Evolutionary conservation across 1,139 yeast species (phyloP).

Genomic region (Suzukiozyma palmioleophila): DNA sequence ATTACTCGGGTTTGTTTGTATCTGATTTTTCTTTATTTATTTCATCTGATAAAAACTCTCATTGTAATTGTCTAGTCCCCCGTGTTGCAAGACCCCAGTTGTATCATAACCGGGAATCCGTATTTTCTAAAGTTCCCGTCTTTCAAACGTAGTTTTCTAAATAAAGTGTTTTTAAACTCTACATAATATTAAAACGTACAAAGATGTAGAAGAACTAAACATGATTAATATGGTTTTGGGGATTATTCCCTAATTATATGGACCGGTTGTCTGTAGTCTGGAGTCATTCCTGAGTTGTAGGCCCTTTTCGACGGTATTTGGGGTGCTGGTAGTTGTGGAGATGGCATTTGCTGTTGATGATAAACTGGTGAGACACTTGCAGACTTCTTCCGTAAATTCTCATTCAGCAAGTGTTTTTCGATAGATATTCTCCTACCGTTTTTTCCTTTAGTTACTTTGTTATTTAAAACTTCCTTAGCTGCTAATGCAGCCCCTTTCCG

Average conservation of each 20-base stretch:
- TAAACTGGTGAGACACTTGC: not conserved
- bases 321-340: not conserved
- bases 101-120: too few relatives aligned
- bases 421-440: slow-evolving; percentile 42
- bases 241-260: not conserved
- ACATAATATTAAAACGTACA: too few relatives aligned
- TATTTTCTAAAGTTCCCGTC: too few relatives aligned
- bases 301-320: not conserved
- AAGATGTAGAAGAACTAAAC: too few relatives aligned
- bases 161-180: too few relatives aligned
- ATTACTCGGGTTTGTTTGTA: too few relatives aligned
- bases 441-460: slow-evolving; percentile 44
- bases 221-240: too few relatives aligned
- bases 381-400: slow-evolving; percentile 7
- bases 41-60: too few relatives aligned
- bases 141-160: too few relatives aligned
- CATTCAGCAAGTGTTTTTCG: slow-evolving; percentile 22
- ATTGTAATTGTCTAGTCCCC: too few relatives aligned
- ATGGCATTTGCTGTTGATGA: slow-evolving; percentile 1
- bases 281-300: not conserved
- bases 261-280: not conserved
- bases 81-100: too few relatives aligned
- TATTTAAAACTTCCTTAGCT: slow-evolving; percentile 43
- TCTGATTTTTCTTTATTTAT: too few relatives aligned
- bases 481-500: slow-evolving; percentile 65